Percentiles rank a stretch among this genome's conserved stretches.
Evolutionary conservation across 305 asterid genomes (phyloP).

Genomic region (Euphrasia arctica): DNA sequence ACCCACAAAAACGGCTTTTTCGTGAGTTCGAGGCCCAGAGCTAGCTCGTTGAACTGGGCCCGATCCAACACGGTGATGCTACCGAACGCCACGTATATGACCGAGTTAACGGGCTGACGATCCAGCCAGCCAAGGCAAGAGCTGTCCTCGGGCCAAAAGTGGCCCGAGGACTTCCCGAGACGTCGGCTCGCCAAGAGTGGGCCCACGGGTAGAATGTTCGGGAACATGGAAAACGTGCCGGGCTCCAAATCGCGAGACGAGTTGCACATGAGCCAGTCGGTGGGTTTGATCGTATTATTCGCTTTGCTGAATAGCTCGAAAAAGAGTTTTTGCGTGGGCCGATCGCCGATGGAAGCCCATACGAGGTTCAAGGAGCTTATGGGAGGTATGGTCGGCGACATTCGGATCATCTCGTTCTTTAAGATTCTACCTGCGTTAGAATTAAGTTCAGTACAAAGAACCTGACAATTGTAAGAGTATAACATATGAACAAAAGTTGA

Average conservation of each 20-base stretch:
- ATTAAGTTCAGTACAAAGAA: not conserved
- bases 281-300: slow-evolving; percentile 14
- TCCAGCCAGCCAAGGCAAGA: slow-evolving; percentile 55
- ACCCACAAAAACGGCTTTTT: slow-evolving; percentile 59
- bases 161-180: slow-evolving; percentile 37
- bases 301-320: slow-evolving; percentile 24
- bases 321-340: slow-evolving; percentile 5
- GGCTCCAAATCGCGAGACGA: slow-evolving; percentile 43
- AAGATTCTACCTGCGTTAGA: slow-evolving; percentile 35
- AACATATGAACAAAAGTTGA: not conserved
- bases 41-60: slow-evolving; percentile 50
- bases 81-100: slow-evolving; percentile 58
- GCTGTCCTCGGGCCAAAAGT: slow-evolving; percentile 46
- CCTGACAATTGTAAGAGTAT: not conserved
- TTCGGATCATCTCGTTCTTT: slow-evolving; percentile 34
- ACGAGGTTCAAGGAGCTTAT: slow-evolving; percentile 29
- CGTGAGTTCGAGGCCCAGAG: slow-evolving; percentile 52
- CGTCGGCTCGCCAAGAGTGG: slow-evolving; percentile 53
- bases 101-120: slow-evolving; percentile 47
- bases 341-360: slow-evolving; percentile 38
- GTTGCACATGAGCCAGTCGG: slow-evolving; percentile 53
- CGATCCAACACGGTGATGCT: slow-evolving; percentile 40
- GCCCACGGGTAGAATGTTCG: slow-evolving; percentile 43
- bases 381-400: slow-evolving; percentile 40
- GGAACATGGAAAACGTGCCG: slow-evolving; percentile 35